Conservation (phyloP, 108 stramenopile species). For the Phaeodactylum tricornutum region DNA sequence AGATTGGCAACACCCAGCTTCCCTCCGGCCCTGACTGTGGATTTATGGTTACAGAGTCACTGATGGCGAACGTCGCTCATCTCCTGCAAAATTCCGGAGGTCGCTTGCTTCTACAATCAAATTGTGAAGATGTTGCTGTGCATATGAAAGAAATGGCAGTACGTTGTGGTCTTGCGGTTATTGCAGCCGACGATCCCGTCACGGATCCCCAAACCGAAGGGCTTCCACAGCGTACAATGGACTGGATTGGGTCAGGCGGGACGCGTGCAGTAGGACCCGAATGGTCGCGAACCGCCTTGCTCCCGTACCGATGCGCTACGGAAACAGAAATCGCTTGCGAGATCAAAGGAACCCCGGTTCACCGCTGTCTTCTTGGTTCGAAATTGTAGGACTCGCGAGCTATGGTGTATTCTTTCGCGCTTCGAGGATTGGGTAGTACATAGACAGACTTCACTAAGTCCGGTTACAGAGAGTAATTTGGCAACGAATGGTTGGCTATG, state of each 20-base stretch:
- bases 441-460: too few relatives aligned
- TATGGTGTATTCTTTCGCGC: too few relatives aligned
- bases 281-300: constrained; percentile 39
- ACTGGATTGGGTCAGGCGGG: constrained; percentile 47
- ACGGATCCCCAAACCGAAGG: constrained; percentile 4
- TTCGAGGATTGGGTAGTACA: too few relatives aligned
- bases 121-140: constrained; percentile 76
- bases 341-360: constrained; percentile 46
- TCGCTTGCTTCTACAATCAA: constrained; percentile 49
- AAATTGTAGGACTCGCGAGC: too few relatives aligned
- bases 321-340: constrained; percentile 71
- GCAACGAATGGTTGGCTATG: too few relatives aligned
- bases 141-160: constrained; percentile 39
- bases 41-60: constrained; percentile 58
- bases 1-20: constrained; percentile 49
- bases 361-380: constrained; percentile 55
- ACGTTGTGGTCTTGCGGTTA: constrained; percentile 22
- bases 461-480: too few relatives aligned
- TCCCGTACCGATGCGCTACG: constrained; percentile 42
- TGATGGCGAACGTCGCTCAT: constrained; percentile 21
- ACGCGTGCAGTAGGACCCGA: constrained; percentile 40
- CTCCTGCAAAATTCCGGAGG: constrained; percentile 12
- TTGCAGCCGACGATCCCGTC: neutral
- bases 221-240: constrained; percentile 31
- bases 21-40: constrained; percentile 28